Conservation (phyloP, 2,329 filamentous ascomycete species). For the Elsinoe perseae region DNA sequence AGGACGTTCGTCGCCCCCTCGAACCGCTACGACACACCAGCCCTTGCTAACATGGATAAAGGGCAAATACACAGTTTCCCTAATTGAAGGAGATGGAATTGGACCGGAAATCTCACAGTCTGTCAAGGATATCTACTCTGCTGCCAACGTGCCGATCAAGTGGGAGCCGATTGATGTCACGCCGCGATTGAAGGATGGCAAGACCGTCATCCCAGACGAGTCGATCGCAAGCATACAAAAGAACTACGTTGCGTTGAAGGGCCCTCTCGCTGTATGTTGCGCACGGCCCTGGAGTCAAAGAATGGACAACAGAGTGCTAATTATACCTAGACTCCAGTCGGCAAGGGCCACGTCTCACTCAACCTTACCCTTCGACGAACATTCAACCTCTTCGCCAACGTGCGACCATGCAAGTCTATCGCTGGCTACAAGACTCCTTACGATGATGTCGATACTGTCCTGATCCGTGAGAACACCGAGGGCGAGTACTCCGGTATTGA, state of each 20-base stretch:
- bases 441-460: constrained; percentile 90
- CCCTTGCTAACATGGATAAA: constrained; percentile 32
- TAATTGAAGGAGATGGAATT: constrained; percentile 99
- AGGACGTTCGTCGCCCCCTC: constrained; percentile 58
- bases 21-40: neutral
- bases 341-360: constrained; percentile 97
- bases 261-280: constrained; percentile 75
- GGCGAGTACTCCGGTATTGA: constrained; percentile 99
- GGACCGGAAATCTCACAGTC: constrained; percentile 96
- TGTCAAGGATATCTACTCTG: constrained; percentile 97
- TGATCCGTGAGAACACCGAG: constrained; percentile 99
- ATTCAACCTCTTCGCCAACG: constrained; percentile 99
- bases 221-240: constrained; percentile 88
- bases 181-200: constrained; percentile 86
- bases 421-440: constrained; percentile 98
- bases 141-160: constrained; percentile 89
- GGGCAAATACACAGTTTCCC: constrained; percentile 91
- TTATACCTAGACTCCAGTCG: constrained; percentile 67
- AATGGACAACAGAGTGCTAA: constrained; percentile 24
- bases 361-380: constrained; percentile 97
- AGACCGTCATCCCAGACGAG: constrained; percentile 85
- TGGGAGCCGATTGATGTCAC: constrained; percentile 98
- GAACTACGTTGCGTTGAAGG: constrained; percentile 98
- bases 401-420: constrained; percentile 94
- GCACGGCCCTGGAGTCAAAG: neutral